phyloP scores from a whole-genome alignment of 805 yeast genomes.

The Wickerhamiella siamensis region DNA sequence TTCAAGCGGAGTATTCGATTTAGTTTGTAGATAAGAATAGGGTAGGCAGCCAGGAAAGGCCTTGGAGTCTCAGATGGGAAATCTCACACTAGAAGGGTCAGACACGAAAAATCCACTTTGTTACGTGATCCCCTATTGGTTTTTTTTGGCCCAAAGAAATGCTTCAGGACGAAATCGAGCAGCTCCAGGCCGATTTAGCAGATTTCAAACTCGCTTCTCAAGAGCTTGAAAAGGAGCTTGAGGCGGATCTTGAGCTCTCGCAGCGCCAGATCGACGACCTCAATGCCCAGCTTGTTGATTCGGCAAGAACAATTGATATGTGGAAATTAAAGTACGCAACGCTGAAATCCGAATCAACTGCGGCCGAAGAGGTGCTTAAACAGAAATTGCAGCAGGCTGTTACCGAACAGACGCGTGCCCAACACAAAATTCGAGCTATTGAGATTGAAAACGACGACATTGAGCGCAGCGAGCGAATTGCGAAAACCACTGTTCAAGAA shows the following conservation, averaged over 20 bases:
- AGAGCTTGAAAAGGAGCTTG: slow-evolving; percentile 34
- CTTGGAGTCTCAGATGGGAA: no score
- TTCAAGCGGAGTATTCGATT: slow-evolving; percentile 11
- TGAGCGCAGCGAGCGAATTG: slow-evolving; percentile 30
- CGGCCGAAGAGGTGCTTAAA: slow-evolving; percentile 3
- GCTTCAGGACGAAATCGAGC: slow-evolving; percentile 25
- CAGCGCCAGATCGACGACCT: slow-evolving; percentile 21
- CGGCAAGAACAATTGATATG: slow-evolving; percentile 20
- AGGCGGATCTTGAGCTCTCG: slow-evolving; percentile 29
- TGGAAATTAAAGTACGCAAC: slow-evolving; percentile 16
- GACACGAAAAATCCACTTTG: no score
- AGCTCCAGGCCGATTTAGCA: slow-evolving; percentile 29
- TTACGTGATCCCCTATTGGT: neutral
- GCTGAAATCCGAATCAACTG: slow-evolving; percentile 16
- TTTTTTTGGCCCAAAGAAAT: neutral
- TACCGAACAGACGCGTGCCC: slow-evolving; percentile 2
- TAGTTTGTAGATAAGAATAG: no score
- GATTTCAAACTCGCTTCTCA: slow-evolving; percentile 32
- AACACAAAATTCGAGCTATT: slow-evolving; percentile 26
- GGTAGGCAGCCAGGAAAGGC: no score
- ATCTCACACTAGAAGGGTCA: no score
- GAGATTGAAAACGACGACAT: slow-evolving; percentile 33
- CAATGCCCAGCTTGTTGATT: slow-evolving; percentile 17
- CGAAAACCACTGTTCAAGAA: slow-evolving; percentile 24
- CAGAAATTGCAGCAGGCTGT: slow-evolving; percentile 13